Evolutionary conservation across 208 protist species (phyloP), one percentile per base, ranked within the genome.

Genomic region (Leishmania lainsoni): DNA sequence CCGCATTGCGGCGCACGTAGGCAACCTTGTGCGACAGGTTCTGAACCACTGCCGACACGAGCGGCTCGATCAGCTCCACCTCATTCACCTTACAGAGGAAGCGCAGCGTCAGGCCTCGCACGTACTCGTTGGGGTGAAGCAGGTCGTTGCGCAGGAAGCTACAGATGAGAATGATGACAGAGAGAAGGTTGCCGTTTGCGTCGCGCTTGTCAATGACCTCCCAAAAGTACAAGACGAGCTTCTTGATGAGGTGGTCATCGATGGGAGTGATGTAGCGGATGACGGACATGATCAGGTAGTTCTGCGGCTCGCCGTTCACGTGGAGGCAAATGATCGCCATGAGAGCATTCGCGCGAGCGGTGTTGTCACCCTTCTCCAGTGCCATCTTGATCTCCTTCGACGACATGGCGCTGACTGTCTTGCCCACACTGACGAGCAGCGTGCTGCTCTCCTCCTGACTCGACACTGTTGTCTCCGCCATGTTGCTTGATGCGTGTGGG

Each of bases 161-260:
- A 88, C 98, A 99, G 76, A 99, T 98, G 73, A 99, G 96, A 85
- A 99, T 99, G 87, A 99, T 99, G 82, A 99, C 98, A 32, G 90
- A 95, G 56, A 98, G 92, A 39, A 99, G 91, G 70, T 99, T 99
- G 77, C 99, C 99, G 75, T 98, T 92, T 16, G 92, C 81, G 75
- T 98, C 94, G 16, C 88, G 97, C 92, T 99, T 99, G 74, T 99
- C 98, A 9, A 99, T 91, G 29, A 99, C 93, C 87, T 99, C 99
- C 93, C 95, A 99, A 87, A 99, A 99, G 84, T 99, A 97, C 16
- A 99, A 87, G 5, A 99, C 90, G 10, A 99, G 89, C 86, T 99
- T 99, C 86, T 99, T 99, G 69, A 99, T 91, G 72, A 91, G 79
- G 80, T 98, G 93, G 79, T 98, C 92, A 80, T 96, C 94, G 49